Percentiles rank a stretch among this genome's conserved stretches.
Evolutionary conservation across 2,329 filamentous ascomycete species (phyloP).

Genomic region (Microdochium trichocladiopsis): DNA sequence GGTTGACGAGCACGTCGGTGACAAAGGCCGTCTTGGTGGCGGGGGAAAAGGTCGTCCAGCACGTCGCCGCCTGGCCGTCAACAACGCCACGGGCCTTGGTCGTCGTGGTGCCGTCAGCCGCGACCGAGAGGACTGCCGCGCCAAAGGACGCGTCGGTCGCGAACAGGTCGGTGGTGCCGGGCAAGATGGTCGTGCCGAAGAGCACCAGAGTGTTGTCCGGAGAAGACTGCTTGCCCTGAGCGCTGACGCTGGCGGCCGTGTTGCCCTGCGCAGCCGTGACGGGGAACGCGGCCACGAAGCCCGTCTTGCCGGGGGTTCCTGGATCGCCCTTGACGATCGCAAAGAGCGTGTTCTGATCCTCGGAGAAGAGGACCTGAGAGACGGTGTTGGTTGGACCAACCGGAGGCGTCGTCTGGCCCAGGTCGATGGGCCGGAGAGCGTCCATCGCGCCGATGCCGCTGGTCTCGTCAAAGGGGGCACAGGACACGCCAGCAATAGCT

Average conservation of each 20-base stretch:
- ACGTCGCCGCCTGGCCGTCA: slow-evolving; percentile 45
- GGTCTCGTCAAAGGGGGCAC: slow-evolving; percentile 10
- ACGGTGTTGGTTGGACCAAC: slow-evolving; percentile 50
- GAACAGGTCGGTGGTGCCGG: slow-evolving; percentile 37
- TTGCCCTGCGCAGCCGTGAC: slow-evolving; percentile 22
- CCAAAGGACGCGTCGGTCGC: slow-evolving; percentile 54
- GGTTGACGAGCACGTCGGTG: slow-evolving; percentile 44
- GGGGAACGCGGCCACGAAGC: slow-evolving; percentile 46
- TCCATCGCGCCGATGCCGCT: slow-evolving; percentile 35
- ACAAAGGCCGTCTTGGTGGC: slow-evolving; percentile 47
- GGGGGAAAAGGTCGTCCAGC: slow-evolving; percentile 46
- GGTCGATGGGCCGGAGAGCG: slow-evolving; percentile 34
- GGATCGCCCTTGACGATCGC: slow-evolving; percentile 56
- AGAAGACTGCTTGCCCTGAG: slow-evolving; percentile 26
- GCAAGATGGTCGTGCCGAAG: slow-evolving; percentile 44
- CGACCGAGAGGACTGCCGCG: slow-evolving; percentile 36
- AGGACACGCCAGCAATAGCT: slow-evolving; percentile 20
- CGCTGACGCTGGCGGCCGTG: slow-evolving; percentile 7
- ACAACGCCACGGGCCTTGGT: slow-evolving; percentile 32
- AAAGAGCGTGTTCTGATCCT: slow-evolving; percentile 42
- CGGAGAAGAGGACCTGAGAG: slow-evolving; percentile 53
- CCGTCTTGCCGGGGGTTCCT: slow-evolving; percentile 38
- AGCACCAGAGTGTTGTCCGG: slow-evolving; percentile 49
- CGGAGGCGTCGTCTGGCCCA: slow-evolving; percentile 51
- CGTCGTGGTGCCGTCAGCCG: slow-evolving; percentile 17